Base-by-base conservation (phyloP, 495 filamentous ascomycete species). In the Parathielavia appendiculata region DNA sequence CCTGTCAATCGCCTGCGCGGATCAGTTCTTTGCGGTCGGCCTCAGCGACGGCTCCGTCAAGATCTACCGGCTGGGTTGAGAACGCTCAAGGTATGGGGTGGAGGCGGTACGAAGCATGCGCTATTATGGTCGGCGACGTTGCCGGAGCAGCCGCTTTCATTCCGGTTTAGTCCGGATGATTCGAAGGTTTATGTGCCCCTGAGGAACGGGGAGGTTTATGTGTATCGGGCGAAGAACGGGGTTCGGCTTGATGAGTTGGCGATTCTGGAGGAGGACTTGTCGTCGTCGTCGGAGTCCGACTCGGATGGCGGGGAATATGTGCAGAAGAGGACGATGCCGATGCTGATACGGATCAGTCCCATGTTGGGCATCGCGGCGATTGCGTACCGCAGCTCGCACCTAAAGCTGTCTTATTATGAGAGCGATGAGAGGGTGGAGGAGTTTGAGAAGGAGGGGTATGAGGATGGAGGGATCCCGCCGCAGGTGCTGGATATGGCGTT, bases 401-500 rank as follows among this genome's bases (percentile, higher is more conserved):
- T 63, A 38, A 47, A 52, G 39, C 23, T 63, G n/a, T 63, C 61
- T n/a, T 63, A 63, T 20, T 63, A 63, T 22, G 56, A 59, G 22
- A 59, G 52, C 20, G 58, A 61, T 22, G 51, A 57, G 45, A 14
- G 51, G 38, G 50, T 65, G 0, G 57, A 54, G 26, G 36, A 19
- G 12, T 61, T 65, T 45, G 62, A 57, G 35, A 68, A 68, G 19
- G 60, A 63, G 30, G 65, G 62, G 5, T 62, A 53, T 16, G 62
- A 63, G 51, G 57, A 61, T 54, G 45, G 40, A 0, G 41, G 36
- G 6, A 12, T 62, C 9, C 52, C 59, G 20, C 59, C 64, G 46
- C 64, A 64, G 26, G 54, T 66, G 0, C 32, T 66, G 23, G 64
- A 66, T 40, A 55, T 66, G 13, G 56, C 54, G 4, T 67, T 65